Percentiles rank a stretch among this genome's conserved stretches.
Evolutionary conservation across 805 yeast species (phyloP).

Genomic region (Saturnispora galanensis): DNA sequence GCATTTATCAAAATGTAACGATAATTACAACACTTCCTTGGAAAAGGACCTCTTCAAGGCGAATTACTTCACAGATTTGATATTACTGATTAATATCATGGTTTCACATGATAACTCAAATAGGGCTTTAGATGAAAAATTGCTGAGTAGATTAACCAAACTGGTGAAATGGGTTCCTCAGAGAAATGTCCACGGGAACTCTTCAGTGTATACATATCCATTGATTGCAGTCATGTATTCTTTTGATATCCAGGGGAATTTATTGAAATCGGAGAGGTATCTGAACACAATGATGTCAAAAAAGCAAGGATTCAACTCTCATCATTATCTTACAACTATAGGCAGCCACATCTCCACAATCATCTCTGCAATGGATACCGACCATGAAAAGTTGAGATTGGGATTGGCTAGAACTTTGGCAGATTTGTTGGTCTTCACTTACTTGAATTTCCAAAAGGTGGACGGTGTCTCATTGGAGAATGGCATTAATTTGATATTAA

Average conservation of each 20-base stretch:
- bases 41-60: constrained; percentile 25
- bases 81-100: constrained; percentile 23
- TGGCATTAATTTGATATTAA: constrained; percentile 16
- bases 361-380: constrained; percentile 21
- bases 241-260: constrained; percentile 19
- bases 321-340: constrained; percentile 18
- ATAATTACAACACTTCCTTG: constrained; percentile 25
- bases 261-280: constrained; percentile 27
- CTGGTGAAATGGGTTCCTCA: constrained; percentile 20
- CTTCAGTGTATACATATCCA: constrained; percentile 21
- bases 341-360: constrained; percentile 14
- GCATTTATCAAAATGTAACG: constrained; percentile 26
- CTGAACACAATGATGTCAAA: constrained; percentile 18
- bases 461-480: constrained; percentile 19
- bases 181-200: constrained; percentile 9
- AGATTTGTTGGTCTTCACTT: constrained; percentile 25
- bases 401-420: constrained; percentile 24
- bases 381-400: constrained; percentile 22
- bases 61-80: constrained; percentile 25
- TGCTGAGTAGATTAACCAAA: constrained; percentile 23
- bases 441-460: constrained; percentile 23
- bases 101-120: constrained; percentile 22
- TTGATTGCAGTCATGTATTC: constrained; percentile 22
- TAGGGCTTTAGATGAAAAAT: constrained; percentile 23
- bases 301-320: constrained; percentile 16